Conservation (phyloP, 1,284 basidiomycete genomes). For the Ustilago lituana region DNA sequence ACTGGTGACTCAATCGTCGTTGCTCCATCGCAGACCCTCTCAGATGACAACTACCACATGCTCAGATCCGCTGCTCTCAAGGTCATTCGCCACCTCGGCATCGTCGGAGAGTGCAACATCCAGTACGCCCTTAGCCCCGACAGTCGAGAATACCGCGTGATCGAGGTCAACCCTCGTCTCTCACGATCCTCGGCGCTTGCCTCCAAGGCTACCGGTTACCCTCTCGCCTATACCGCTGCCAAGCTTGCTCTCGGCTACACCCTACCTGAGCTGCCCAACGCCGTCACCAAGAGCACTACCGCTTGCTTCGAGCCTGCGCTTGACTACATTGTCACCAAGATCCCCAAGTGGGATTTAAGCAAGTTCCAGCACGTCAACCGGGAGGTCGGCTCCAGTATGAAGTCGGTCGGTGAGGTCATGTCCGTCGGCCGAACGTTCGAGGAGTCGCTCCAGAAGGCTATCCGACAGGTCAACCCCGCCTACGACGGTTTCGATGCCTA, state of each 20-base stretch:
- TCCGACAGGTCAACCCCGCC: constrained; percentile 93
- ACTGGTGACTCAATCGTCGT: constrained; percentile 99
- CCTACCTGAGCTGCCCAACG: constrained; percentile 96
- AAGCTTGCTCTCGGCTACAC: constrained; percentile 99
- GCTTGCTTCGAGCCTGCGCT: constrained; percentile 99
- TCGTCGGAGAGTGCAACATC: constrained; percentile 98
- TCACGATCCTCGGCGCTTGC: constrained; percentile 78
- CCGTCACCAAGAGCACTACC: constrained; percentile 98
- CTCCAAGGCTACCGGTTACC: constrained; percentile 98
- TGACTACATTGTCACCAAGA: constrained; percentile 99
- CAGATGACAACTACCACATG: constrained; percentile 98
- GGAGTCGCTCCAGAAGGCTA: constrained; percentile 97
- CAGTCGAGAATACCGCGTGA: constrained; percentile 94
- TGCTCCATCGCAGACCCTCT: constrained; percentile 95
- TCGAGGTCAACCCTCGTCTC: constrained; percentile 70
- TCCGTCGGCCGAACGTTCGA: constrained; percentile 99
- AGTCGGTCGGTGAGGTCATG: constrained; percentile 99
- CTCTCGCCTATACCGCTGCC: constrained; percentile 97
- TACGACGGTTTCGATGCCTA: constrained; percentile 76
- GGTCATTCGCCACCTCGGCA: constrained; percentile 95
- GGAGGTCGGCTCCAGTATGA: constrained; percentile 96
- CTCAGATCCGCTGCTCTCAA: constrained; percentile 96
- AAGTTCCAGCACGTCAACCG: constrained; percentile 97
- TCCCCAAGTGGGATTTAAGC: constrained; percentile 97
- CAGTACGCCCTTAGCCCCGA: constrained; percentile 97